A percentile compares a stretch with the other conserved stretches of the same genome.
Conservation (phyloP, 495 filamentous ascomycete genomes). For the Haplographium delicatum region DNA sequence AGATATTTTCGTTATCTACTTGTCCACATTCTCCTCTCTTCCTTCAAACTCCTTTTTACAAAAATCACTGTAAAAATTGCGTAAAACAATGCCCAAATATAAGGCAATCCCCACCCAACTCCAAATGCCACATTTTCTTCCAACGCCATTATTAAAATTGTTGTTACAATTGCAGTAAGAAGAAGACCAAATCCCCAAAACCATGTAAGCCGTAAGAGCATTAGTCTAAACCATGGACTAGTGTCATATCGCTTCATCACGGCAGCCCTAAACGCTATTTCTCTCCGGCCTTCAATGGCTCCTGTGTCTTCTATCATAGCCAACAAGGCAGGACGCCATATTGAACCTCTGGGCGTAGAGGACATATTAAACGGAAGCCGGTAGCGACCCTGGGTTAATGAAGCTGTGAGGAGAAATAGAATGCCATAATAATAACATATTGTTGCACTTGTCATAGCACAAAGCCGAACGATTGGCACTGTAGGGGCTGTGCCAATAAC, state of each 20-base stretch:
- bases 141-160: conserved; percentile 4
- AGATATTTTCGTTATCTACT: too few relatives aligned
- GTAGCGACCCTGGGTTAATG: background rate
- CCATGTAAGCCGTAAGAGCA: conserved; percentile 5
- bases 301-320: conserved; percentile 9
- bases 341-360: conserved; percentile 5
- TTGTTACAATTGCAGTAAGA: conserved; percentile 1
- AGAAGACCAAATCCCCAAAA: conserved; percentile 7
- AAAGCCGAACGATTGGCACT: conserved; percentile 5
- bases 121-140: conserved; percentile 7
- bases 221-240: conserved; percentile 1
- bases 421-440: conserved; percentile 9
- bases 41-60: conserved; percentile 4
- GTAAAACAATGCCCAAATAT: background rate
- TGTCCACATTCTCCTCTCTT: conserved; percentile 1
- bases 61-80: background rate
- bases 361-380: conserved; percentile 7
- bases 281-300: conserved; percentile 3
- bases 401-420: conserved; percentile 1
- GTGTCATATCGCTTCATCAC: conserved; percentile 14
- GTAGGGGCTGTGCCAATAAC: conserved; percentile 6
- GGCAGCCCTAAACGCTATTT: background rate
- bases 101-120: conserved; percentile 10
- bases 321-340: conserved; percentile 3
- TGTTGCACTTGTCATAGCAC: background rate